Evolutionary conservation across 768 basidiomycete species (phyloP), one percentile per base, ranked within the genome.

Genomic region (Clitopilus hobsonii): DNA sequence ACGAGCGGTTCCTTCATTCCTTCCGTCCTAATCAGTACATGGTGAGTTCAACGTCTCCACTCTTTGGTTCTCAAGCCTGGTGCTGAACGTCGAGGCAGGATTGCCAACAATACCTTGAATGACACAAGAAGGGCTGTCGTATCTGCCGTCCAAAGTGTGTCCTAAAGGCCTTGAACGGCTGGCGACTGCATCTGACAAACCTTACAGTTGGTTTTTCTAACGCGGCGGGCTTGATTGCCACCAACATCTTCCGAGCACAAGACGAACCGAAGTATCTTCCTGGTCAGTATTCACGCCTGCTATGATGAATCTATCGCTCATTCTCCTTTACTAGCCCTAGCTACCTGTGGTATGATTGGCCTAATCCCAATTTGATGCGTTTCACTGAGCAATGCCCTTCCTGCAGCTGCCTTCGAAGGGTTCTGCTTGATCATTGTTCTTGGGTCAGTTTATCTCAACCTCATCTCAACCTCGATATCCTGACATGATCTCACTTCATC

Each of bases 1-100:
- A 78, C 76, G 13, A 74, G 74, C 62, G 80, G 78, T 75, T 75
- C 76, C 10, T 79, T 76, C 50, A 75, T 75, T 6, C 77, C 77
- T 1, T 76, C 76, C 5, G 76, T 78, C 1, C 56, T 78, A 27
- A 74, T 76, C 6, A 73, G 73, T 54, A 67, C 73, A 36, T 74
- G 75, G 75, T 71, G 66, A 56, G 61, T n/a, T n/a, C n/a, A n/a
- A n/a, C n/a, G 16, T 38, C 13, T 27, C 11, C 10, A 28, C 24
- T 20, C 2, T 45, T 16, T 16, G 3, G 5, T 7, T 55, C 18
- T 0, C 41, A 20, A 14, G 48, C 10, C 38, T 26, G 27, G 57
- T 1, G n/a, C n/a, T 25, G n/a, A n/a, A 4, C 18, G 11, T 18
- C 16, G n/a, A n/a, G 38, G 2, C 36, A 73, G 74, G 74, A 74